Evolutionary conservation across 768 basidiomycete species (phyloP), one percentile per base, ranked within the genome.

Genomic region (Mycena metata): DNA sequence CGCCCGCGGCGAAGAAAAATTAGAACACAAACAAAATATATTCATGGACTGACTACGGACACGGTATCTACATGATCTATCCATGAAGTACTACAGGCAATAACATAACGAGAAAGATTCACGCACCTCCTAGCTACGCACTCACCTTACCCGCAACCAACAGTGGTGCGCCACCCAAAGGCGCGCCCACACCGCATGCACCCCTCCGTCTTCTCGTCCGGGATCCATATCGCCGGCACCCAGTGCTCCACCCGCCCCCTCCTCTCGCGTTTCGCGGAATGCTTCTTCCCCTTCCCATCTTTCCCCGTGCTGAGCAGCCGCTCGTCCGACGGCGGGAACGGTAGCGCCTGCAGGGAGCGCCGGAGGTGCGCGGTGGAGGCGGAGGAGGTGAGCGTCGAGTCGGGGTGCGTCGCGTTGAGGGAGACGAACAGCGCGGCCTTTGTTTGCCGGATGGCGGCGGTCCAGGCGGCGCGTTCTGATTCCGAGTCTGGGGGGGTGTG

Each of bases 171-270:
- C 89, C 93, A 92, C 9, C 92, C 91, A 78, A 96, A 96, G 50
- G 85, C 76, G 46, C 86, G 81, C 7, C 89, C 89, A 74, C 96
- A 98, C 12, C 92, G 84, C 95, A 95, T 96, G 76, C 96, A 98
- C 23, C 85, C 83, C 60, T 88, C 86, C n/a, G 93, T 91, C 77
- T 87, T 93, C 66, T 89, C 87, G 75, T 98, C 95, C 0, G 96
- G 95, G 35, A 96, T 90, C 96, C 96, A 98, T 26, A 97, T 88
- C 0, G 96, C 92, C 6, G 96, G 96, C 1, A 95, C 89, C 82
- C 95, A 97, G 77, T 93, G 89, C 50, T 93, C 92, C 60, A 92
- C 91, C 74, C 81, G 86, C 12, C 84, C 82, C 46, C 88, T 76
- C 72, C 83, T 80, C 71, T 84, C 67, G 57, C 33, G n/a, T n/a